phyloP scores from a whole-genome alignment of 257 asterid species.

The Rehmannia glutinosa region DNA sequence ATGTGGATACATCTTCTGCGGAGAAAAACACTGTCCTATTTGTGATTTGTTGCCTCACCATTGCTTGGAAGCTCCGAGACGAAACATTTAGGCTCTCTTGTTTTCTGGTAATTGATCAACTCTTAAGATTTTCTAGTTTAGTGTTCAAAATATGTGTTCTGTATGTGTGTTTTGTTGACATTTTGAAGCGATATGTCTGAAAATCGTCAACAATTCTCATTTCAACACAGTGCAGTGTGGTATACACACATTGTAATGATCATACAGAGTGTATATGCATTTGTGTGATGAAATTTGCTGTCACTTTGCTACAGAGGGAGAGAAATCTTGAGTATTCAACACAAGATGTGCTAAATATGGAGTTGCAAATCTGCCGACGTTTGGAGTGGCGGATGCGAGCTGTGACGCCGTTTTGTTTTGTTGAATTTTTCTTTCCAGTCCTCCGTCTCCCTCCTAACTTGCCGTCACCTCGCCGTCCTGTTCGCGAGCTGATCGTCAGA shows the following conservation, averaged over 20 bases:
- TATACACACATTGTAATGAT: too few relatives aligned
- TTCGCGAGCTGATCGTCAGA: not conserved
- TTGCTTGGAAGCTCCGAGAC: constrained; percentile 10
- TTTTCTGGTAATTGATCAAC: constrained; percentile 3
- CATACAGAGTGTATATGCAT: too few relatives aligned
- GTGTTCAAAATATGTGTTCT: not conserved
- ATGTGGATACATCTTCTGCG: not conserved
- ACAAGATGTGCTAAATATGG: not conserved
- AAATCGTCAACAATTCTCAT: too few relatives aligned
- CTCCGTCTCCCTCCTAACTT: not conserved
- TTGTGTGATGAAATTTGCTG: too few relatives aligned
- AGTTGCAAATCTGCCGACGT: not conserved
- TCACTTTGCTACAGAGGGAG: not conserved
- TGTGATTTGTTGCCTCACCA: constrained; percentile 3
- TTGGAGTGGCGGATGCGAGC: constrained; percentile 4
- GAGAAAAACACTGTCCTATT: not conserved
- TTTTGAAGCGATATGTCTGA: too few relatives aligned
- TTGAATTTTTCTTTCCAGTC: not conserved
- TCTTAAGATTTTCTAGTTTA: not conserved
- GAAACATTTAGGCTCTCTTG: not conserved
- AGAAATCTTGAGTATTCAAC: not conserved
- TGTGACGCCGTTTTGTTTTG: not conserved
- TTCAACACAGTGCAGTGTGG: too few relatives aligned
- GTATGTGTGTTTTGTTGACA: too few relatives aligned
- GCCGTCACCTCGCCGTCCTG: not conserved